phyloP scores from a whole-genome alignment of 371 early-diverging fungal genomes.

The Mucor velutinosus region DNA sequence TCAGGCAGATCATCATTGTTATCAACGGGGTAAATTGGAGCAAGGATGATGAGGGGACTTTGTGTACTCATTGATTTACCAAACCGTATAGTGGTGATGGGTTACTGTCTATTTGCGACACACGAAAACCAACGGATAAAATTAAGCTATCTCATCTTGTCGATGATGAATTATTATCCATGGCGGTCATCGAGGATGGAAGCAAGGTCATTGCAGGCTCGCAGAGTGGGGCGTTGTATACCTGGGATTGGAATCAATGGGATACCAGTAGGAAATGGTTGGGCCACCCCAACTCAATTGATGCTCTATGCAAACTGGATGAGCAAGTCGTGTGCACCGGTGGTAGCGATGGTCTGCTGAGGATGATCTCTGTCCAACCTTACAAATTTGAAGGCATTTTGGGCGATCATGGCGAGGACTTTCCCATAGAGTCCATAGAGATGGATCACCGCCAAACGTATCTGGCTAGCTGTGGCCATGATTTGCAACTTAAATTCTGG shows the following conservation, averaged over 20 bases:
- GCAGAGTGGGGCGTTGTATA: constrained; percentile 77
- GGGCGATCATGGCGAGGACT: constrained; percentile 80
- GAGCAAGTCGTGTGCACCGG: constrained; percentile 85
- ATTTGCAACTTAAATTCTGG: constrained; percentile 85
- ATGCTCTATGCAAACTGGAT: constrained; percentile 76
- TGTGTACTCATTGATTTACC: background rate
- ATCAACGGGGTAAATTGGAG: constrained; percentile 46
- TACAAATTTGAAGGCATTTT: constrained; percentile 72
- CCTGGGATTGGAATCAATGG: constrained; percentile 81
- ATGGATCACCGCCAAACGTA: constrained; percentile 60
- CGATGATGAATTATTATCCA: constrained; percentile 88
- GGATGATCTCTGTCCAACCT: constrained; percentile 4
- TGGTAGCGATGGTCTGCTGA: constrained; percentile 74
- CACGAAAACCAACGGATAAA: constrained; percentile 68
- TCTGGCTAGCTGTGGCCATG: constrained; percentile 84
- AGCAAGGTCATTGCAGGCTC: constrained; percentile 84
- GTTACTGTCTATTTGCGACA: constrained; percentile 80
- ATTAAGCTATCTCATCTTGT: constrained; percentile 75
- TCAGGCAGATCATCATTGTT: constrained; percentile 66
- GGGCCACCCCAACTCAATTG: constrained; percentile 89
- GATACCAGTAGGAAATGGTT: constrained; percentile 65
- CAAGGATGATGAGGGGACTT: background rate
- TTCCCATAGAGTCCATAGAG: constrained; percentile 81
- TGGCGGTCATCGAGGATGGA: constrained; percentile 72
- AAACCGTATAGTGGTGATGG: constrained; percentile 74